Base-by-base conservation (phyloP, 1,139 yeast genomes). In the Meyerozyma sp. region DNA sequence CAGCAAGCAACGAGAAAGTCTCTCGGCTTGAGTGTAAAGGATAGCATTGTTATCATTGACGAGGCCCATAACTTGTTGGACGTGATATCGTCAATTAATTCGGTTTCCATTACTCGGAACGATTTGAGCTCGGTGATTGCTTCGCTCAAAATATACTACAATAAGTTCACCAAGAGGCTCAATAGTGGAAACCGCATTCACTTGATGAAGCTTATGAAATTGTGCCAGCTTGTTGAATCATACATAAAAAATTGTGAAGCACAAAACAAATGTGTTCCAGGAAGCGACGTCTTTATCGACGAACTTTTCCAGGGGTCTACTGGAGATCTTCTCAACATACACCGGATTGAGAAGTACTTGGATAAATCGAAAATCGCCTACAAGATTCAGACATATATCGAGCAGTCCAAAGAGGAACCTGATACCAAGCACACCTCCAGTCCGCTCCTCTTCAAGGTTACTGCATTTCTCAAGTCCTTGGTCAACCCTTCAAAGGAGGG, bases 31-130 rank as follows among this genome's bases (percentile, higher is more conserved):
- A 73, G 82, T 40, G 57, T 91, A 13, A 73, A 75, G 42, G 75
- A 81, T 47, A 74, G 93, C 0, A 76, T 91, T 6, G 78, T 93
- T 1, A 77, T 93, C 3, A 83, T 91, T 32, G 98, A 91, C 58
- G 98, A 91, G 58, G 98, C 98, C 0, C 98, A 91, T 58, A 91
- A 91, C 57, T 66, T 91, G 36, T 59, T 90, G 28, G 97, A 90
- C 52, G 82, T 91, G 0, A 80, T 91, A 4, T 77, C 84, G 1
- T 68, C 86, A 1, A 66, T 91, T 49, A 76, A 85, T 54, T 88
- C 96, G 0, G 75, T 81, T 1, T 62, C 76, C 3, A 67, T 91
- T 1, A 69, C 84, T 0, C 54, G 70, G 1, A 44, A 53, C 0
- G 91, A 86, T 27, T 65, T 87, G 10, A 46, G 57, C 4, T 48